A percentile compares a stretch with the other conserved stretches of the same genome.
phyloP scores from a whole-genome alignment of 257 asterid genomes.

The Salvia splendens region DNA sequence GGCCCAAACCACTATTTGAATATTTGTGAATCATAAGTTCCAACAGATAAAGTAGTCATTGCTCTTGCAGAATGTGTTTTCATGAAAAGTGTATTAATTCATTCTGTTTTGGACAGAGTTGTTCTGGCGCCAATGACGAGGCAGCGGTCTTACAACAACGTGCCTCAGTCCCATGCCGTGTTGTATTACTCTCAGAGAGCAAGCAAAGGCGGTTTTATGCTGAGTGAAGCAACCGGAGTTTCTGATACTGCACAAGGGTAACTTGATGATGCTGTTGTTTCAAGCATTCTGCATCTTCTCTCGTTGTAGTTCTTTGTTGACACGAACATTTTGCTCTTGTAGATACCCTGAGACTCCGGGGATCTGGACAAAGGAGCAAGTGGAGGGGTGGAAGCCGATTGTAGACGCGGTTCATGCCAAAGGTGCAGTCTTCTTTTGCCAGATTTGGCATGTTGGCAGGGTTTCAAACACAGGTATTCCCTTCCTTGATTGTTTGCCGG shows the following conservation, averaged over 20 bases:
- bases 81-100: too few relatives aligned
- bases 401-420: too few relatives aligned
- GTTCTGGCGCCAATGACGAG: slow-evolving; percentile 71
- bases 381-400: too few relatives aligned
- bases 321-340: not conserved
- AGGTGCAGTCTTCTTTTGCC: too few relatives aligned
- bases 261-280: not conserved
- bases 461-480: too few relatives aligned
- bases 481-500: not conserved
- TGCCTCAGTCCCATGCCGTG: slow-evolving; percentile 79
- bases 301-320: too few relatives aligned
- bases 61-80: too few relatives aligned
- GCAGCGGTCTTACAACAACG: slow-evolving; percentile 56
- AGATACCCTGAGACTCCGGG: slow-evolving; percentile 52
- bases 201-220: slow-evolving; percentile 50
- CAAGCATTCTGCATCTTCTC: not conserved
- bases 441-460: too few relatives aligned
- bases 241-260: slow-evolving; percentile 69
- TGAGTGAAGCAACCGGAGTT: slow-evolving; percentile 62
- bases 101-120: slow-evolving; percentile 37
- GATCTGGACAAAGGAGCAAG: slow-evolving; percentile 47
- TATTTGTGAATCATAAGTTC: too few relatives aligned
- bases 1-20: too few relatives aligned
- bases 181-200: too few relatives aligned
- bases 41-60: too few relatives aligned